A percentile compares a stretch with the other conserved stretches of the same genome.
phyloP scores from a whole-genome alignment of 805 yeast species.

The Tetrapisispora namnaoensis region DNA sequence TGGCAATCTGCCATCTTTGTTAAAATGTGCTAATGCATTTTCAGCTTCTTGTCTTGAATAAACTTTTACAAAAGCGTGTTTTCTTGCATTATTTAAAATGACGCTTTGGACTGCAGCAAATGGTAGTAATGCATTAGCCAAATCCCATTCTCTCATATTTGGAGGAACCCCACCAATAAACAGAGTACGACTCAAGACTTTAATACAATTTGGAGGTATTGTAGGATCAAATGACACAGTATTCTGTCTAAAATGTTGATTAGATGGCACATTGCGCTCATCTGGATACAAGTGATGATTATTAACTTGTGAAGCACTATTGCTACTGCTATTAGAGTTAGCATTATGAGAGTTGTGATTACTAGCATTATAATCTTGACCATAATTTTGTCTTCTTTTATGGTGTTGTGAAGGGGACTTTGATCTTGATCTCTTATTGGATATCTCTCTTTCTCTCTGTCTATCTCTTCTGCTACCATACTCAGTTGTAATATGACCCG shows the following conservation, averaged over 20 bases:
- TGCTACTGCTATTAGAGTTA: constrained; percentile 8
- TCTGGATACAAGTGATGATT: constrained; percentile 32
- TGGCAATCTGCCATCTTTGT: constrained; percentile 50
- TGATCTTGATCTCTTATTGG: constrained; percentile 41
- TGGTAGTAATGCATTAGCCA: constrained; percentile 65
- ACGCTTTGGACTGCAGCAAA: constrained; percentile 88
- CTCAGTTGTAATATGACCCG: constrained; percentile 18
- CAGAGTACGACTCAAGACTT: constrained; percentile 80
- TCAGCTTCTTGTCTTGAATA: constrained; percentile 90
- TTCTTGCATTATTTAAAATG: constrained; percentile 77
- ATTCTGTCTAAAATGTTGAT: constrained; percentile 68
- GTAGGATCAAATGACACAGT: constrained; percentile 59
- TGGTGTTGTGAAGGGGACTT: constrained; percentile 34
- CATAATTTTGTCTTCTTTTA: constrained; percentile 9
- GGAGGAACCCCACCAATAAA: constrained; percentile 92
- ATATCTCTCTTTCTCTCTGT: constrained; percentile 18
- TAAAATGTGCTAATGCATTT: constrained; percentile 61
- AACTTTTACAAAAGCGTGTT: constrained; percentile 93
- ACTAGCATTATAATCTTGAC: not conserved
- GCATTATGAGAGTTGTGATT: constrained; percentile 1
- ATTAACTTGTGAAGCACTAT: constrained; percentile 13
- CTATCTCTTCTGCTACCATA: constrained; percentile 30
- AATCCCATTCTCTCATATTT: constrained; percentile 64
- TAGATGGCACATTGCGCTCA: constrained; percentile 60
- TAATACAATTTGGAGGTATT: constrained; percentile 68